Evolutionary conservation across 1,139 yeast species (phyloP), one percentile per base, ranked within the genome.

Genomic region (Protomyces macrosporus): DNA sequence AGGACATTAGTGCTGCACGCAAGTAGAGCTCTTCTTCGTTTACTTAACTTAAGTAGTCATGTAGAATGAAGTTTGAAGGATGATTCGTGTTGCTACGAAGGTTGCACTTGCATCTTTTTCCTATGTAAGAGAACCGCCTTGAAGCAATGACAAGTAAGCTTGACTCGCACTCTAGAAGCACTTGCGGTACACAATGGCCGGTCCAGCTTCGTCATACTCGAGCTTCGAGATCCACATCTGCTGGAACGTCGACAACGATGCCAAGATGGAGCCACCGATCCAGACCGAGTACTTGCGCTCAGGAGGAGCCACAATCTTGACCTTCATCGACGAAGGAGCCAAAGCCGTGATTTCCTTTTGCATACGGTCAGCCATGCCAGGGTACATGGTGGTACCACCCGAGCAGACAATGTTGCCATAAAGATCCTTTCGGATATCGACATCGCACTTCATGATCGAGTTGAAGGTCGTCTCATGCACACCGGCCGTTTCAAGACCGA

Each of bases 221-320:
- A 90, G 97, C 85, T 91, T 90, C 78, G 97, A 90, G 87, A 90
- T 89, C 97, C 97, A 90, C 97, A 90, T 90, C 83, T 90, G 97
- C 86, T 91, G 86, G 75, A 93, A 93, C 0, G 97, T 88, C 60
- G 91, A 85, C 64, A 91, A 79, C 2, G 96, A 93, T 0, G 96
- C 95, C 63, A 91, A 77, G 60, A 91, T 90, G 0, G 96, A 88
- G 0, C 97, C 98, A 5, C 98, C 98, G 36, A 90, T 84, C 96
- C 97, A 91, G 14, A 95, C 86, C 55, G 89, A 83, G 72, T 85
- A 86, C 73, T 85, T 86, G 65, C 98, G 79, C 70, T 91, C 97
- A 1, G 96, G 95, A 4, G 97, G 96, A 0, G 98, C 97, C 72
- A 79, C 85, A 63, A 91, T 88, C 74, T 87, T 87, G 63, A 91